A percentile compares a stretch with the other conserved stretches of the same genome.
Conservation (phyloP, 441 rosid species). For the California macrophylla region DNA sequence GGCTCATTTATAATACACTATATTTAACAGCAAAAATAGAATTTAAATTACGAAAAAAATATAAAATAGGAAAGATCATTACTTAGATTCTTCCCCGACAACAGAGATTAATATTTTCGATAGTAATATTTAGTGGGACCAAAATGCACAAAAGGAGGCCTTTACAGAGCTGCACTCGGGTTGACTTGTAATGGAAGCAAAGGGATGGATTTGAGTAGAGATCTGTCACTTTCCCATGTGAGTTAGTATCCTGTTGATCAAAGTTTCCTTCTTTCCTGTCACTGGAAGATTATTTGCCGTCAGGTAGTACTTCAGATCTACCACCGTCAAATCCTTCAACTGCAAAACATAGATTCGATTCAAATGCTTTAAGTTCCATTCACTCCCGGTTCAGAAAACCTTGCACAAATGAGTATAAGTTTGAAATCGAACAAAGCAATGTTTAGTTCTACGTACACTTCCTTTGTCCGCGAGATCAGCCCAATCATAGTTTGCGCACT, state of each 20-base stretch:
- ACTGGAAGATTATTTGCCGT: slow-evolving; percentile 48
- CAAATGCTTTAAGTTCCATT: too few species aligned
- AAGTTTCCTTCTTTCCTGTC: slow-evolving; percentile 62
- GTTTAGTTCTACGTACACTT: slow-evolving; percentile 55
- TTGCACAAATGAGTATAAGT: neutral
- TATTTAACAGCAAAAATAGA: too few species aligned
- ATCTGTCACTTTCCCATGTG: slow-evolving; percentile 48
- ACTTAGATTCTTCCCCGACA: too few species aligned
- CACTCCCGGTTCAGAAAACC: too few species aligned
- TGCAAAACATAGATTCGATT: slow-evolving; percentile 23
- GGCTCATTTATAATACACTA: too few species aligned
- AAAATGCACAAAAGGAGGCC: neutral
- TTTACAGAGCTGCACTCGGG: neutral
- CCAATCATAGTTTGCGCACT: slow-evolving; percentile 50
- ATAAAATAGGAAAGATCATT: too few species aligned
- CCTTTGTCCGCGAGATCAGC: slow-evolving; percentile 63
- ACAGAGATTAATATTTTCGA: too few species aligned
- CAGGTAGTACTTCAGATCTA: slow-evolving; percentile 57
- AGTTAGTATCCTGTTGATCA: slow-evolving; percentile 55
- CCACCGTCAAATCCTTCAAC: slow-evolving; percentile 73
- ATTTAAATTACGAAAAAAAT: too few species aligned
- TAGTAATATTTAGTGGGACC: neutral
- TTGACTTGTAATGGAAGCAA: neutral
- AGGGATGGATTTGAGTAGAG: neutral
- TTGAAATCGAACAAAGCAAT: slow-evolving; percentile 7